A percentile compares a stretch with the other conserved stretches of the same genome.
Conservation (phyloP, 1,139 yeast genomes). For the Candida frijolesensis region DNA sequence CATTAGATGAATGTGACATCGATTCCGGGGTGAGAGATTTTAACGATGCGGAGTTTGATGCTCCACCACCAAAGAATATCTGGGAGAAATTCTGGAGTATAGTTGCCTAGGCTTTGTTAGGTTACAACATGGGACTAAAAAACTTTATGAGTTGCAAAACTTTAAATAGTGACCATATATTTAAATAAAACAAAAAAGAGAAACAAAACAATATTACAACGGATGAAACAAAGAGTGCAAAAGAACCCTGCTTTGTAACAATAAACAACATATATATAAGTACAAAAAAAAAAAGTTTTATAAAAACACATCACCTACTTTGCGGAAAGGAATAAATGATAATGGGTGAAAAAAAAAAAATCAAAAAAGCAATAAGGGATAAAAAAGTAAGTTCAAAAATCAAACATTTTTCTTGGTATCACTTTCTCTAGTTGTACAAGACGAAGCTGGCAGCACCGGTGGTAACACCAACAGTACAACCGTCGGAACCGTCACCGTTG, state of each 20-base stretch:
- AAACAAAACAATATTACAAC: not conserved
- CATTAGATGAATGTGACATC: constrained; percentile 60
- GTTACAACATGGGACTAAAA: not conserved
- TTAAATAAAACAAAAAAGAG: not conserved
- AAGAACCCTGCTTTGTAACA: not conserved
- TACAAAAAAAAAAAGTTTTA: constrained; percentile 1
- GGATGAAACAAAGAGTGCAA: not conserved
- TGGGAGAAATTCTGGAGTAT: constrained; percentile 58
- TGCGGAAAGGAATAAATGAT: not conserved
- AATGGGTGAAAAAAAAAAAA: not conserved
- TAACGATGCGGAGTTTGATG: constrained; percentile 54
- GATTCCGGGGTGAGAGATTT: constrained; percentile 62
- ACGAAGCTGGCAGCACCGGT: constrained; percentile 71
- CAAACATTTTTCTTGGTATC: constrained; percentile 6
- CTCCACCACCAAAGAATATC: constrained; percentile 41
- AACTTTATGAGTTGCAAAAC: not conserved
- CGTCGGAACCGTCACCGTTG: constrained; percentile 66
- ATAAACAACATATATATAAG: not conserved
- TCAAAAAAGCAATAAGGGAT: not conserved
- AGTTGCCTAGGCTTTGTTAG: constrained; percentile 20
- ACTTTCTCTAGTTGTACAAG: constrained; percentile 31
- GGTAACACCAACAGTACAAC: constrained; percentile 76
- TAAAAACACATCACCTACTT: not conserved
- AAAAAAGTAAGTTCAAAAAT: not conserved
- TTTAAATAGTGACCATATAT: not conserved